Percentiles rank a stretch among this genome's conserved stretches.
phyloP scores from a whole-genome alignment of 176 grass and related monocot genomes.

The Avena eriantha region DNA sequence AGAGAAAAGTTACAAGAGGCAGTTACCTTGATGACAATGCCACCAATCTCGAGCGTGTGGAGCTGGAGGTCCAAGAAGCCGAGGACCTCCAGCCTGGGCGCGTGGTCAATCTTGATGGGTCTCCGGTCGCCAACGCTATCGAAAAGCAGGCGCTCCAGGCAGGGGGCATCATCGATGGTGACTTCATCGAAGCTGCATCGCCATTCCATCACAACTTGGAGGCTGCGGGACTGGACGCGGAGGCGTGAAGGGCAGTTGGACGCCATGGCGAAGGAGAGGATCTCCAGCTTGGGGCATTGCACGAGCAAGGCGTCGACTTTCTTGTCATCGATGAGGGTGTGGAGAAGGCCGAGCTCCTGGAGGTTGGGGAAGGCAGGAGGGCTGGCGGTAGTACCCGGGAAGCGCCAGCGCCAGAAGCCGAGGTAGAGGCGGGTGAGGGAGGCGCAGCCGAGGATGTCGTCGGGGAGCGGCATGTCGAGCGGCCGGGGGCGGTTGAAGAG shows the following conservation, averaged over 20 bases:
- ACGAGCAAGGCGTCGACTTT: slow-evolving; percentile 15
- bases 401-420: background rate
- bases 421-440: slow-evolving; percentile 23
- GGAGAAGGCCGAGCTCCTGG: slow-evolving; percentile 11
- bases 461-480: background rate
- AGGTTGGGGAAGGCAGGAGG: slow-evolving; percentile 5
- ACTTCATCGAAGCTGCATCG: background rate
- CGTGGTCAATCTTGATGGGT: slow-evolving; percentile 31
- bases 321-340: slow-evolving; percentile 1
- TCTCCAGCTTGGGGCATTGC: slow-evolving; percentile 19
- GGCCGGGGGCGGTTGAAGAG: slow-evolving; percentile 8
- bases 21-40: slow-evolving; percentile 40
- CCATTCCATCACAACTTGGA: slow-evolving; percentile 36
- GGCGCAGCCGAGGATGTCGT: background rate
- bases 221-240: slow-evolving; percentile 21
- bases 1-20: background rate
- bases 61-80: slow-evolving; percentile 36
- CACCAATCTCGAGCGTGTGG: slow-evolving; percentile 41
- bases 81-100: slow-evolving; percentile 42
- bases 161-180: slow-evolving; percentile 34
- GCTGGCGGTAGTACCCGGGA: background rate
- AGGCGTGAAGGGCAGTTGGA: background rate
- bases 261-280: slow-evolving; percentile 35
- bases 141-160: slow-evolving; percentile 37
- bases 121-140: background rate